Evolutionary conservation across 176 grass and related monocot genomes (phyloP).

Genomic region (Eremochloa ophiuroides): DNA sequence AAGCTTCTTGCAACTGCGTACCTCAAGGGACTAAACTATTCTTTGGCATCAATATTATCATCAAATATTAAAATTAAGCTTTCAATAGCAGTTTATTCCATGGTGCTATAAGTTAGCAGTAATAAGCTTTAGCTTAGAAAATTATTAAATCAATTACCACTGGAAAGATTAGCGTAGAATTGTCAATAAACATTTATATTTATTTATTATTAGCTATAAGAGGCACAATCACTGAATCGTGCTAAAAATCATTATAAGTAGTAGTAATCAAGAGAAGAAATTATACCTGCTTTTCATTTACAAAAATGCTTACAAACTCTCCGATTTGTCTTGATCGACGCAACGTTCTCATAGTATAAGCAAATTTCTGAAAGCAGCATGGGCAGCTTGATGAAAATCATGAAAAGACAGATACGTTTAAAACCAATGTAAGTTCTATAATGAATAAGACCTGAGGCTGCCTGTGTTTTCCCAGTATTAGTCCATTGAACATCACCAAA

Average conservation of each 20-base stretch:
- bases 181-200: background rate
- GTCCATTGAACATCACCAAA: constrained; percentile 96
- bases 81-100: background rate
- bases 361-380: constrained; percentile 68
- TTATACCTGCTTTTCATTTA: constrained; percentile 86
- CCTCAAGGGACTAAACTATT: background rate
- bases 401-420: constrained; percentile 10
- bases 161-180: background rate
- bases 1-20: background rate
- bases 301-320: constrained; percentile 94
- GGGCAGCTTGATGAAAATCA: constrained; percentile 13
- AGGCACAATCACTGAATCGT: background rate
- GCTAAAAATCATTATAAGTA: constrained; percentile 8
- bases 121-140: constrained; percentile 1
- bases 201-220: constrained; percentile 12
- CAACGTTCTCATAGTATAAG: constrained; percentile 69
- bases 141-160: background rate
- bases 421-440: background rate
- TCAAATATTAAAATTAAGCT: no score
- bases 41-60: no score
- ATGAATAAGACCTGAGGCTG: constrained; percentile 62
- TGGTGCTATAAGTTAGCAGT: background rate
- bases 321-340: constrained; percentile 73
- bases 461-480: constrained; percentile 91
- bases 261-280: constrained; percentile 24